phyloP scores from a whole-genome alignment of 805 yeast genomes.

The Yarrowia osloensis region DNA sequence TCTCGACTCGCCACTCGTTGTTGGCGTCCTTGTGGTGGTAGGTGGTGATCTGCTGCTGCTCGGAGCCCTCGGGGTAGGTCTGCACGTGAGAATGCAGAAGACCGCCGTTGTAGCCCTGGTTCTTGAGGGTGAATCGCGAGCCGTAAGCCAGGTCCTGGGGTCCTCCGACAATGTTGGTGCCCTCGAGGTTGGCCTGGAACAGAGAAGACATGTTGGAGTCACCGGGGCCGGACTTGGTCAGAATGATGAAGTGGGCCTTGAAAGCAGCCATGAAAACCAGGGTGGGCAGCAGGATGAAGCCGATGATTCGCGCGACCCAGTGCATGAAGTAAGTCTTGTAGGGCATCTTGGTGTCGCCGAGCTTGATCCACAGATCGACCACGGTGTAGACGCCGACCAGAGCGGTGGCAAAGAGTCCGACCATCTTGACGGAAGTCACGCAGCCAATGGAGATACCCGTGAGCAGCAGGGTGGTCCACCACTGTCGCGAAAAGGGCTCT shows the following conservation, averaged over 20 bases:
- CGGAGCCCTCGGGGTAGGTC: constrained; percentile 85
- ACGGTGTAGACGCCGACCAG: constrained; percentile 88
- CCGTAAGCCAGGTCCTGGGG: constrained; percentile 67
- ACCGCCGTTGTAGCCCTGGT: constrained; percentile 70
- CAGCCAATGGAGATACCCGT: constrained; percentile 89
- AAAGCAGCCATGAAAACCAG: constrained; percentile 70
- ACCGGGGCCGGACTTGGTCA: constrained; percentile 86
- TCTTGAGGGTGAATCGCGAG: constrained; percentile 63
- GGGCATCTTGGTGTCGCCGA: constrained; percentile 58
- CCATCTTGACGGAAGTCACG: constrained; percentile 93
- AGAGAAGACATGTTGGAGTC: constrained; percentile 88
- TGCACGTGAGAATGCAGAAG: constrained; percentile 87
- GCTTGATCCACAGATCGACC: constrained; percentile 80
- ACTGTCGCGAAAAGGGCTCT: constrained; percentile 67
- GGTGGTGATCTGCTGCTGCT: constrained; percentile 92
- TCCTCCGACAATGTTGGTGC: constrained; percentile 63
- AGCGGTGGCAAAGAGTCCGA: constrained; percentile 86
- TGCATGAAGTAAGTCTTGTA: constrained; percentile 48
- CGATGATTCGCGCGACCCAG: constrained; percentile 68
- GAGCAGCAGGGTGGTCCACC: constrained; percentile 92
- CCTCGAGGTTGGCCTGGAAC: constrained; percentile 82
- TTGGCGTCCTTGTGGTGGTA: constrained; percentile 87
- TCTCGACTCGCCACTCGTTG: constrained; percentile 69
- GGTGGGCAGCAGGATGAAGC: constrained; percentile 72
- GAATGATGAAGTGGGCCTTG: constrained; percentile 74